Percentiles rank a stretch among this genome's conserved stretches.
These are phyloP conservation scores for Ophiostoma triangulosporum DNA, from an alignment of 2,329 filamentous ascomycete species.

Conservation along the genomic window DNA sequence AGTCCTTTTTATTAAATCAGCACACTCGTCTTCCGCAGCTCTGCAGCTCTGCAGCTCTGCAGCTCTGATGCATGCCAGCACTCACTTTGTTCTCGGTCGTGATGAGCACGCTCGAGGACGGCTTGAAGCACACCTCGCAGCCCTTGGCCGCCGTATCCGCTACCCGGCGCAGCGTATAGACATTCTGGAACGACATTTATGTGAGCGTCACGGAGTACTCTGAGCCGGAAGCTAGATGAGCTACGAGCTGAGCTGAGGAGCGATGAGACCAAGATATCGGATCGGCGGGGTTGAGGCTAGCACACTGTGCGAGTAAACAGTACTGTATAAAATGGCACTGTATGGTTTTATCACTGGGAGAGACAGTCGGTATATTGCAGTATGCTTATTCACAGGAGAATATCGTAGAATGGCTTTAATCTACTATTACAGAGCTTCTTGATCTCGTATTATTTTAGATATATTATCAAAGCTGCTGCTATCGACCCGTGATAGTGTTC, in stretches of 20 bases:
- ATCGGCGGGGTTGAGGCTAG: not conserved
- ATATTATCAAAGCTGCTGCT: too few species aligned
- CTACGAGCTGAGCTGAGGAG: not conserved
- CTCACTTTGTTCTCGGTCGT: constrained; percentile 76
- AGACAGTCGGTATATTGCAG: too few species aligned
- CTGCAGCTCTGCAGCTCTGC: not conserved
- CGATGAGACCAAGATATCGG: not conserved
- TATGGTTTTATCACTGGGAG: not conserved
- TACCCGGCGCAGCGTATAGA: constrained; percentile 76
- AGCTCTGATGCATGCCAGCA: too few species aligned
- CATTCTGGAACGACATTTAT: constrained; percentile 50
- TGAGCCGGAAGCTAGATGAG: not conserved
- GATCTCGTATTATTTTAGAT: too few species aligned
- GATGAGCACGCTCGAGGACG: constrained; percentile 73
- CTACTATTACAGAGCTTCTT: too few species aligned
- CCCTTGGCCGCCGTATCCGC: constrained; percentile 71
- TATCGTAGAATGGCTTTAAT: too few species aligned
- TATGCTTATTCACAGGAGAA: too few species aligned
- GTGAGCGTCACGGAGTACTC: not conserved
- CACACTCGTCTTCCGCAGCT: constrained; percentile 12
- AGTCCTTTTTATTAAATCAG: constrained; percentile 38
- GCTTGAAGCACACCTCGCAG: constrained; percentile 87
- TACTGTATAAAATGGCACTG: not conserved
- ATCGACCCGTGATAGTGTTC: too few species aligned
- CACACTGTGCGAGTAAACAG: not conserved